Base-by-base conservation (phyloP, 139 green algal genomes). In the Desmodesmus armatus region DNA sequence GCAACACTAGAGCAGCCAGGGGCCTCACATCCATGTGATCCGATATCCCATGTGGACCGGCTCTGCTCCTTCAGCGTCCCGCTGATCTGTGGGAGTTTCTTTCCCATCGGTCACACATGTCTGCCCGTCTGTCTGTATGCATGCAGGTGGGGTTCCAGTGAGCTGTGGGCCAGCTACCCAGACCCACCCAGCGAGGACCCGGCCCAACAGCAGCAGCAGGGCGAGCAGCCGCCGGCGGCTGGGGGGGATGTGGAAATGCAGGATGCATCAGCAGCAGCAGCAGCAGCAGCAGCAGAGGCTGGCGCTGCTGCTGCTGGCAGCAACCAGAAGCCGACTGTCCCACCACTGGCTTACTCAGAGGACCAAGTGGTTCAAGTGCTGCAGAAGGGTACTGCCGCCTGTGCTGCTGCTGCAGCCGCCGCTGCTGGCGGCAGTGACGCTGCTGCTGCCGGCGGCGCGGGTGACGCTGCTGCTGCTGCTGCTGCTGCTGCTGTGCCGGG, bases 91-190 rank as follows among this genome's bases (percentile, higher is more conserved):
- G n/a, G n/a, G n/a, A n/a, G n/a, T n/a, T n/a, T n/a, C n/a, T n/a
- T n/a, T n/a, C n/a, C n/a, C n/a, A n/a, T n/a, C n/a, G n/a, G n/a
- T n/a, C n/a, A n/a, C n/a, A n/a, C n/a, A n/a, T n/a, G n/a, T n/a
- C n/a, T n/a, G n/a, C n/a, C n/a, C n/a, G n/a, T n/a, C n/a, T n/a
- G n/a, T n/a, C n/a, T n/a, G n/a, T n/a, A n/a, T n/a, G n/a, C n/a
- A n/a, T n/a, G n/a, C n/a, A n/a, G n/a, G n/a, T n/a, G n/a, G n/a
- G 94, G 93, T 23, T 87, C 80, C 1, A 49, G 72, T 21, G 40
- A 88, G 70, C 82, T 96, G 9, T 95, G 96, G 74, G 31, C 62
- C 15, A 71, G n/a, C 27, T 71, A 37, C 25, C 75, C 35, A 27
- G 53, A 51, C 35, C 11, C 75, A 70, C 15, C 73, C 33, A 41